Evolutionary conservation across 345 rosid genomes (phyloP), one percentile per base, ranked within the genome.

Genomic region (Murraya koenigii): DNA sequence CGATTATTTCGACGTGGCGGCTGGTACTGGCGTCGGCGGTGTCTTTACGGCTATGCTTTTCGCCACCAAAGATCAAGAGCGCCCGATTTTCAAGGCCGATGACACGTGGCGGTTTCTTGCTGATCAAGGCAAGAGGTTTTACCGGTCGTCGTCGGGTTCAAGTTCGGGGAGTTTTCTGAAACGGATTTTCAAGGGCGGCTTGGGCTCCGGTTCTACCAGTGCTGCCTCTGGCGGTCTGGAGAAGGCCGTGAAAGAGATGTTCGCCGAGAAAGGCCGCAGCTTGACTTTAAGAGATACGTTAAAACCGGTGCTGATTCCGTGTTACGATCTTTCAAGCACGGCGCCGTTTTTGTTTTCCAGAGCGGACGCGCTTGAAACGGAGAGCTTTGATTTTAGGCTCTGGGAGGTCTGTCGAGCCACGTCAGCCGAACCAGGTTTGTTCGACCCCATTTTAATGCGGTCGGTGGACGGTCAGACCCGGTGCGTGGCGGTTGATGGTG

Each of bases 361-460:
- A 41, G 99, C 99, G n/a, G 99, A 95, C 79, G 99, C 98, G 1
- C 81, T 95, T 5, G 98, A 95, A 83, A 93, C 97, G 1, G 97
- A 93, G 81, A 85, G 96, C 44, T 95, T 80, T 54, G 94, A 95
- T 77, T 95, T 95, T 81, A 87, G 88, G 30, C 90, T 95, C 1
- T 89, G 90, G 92, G 98, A 95, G 86, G 98, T 95, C 26, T 93
- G 99, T 77, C 88, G 93, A 65, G 99, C 95, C 39, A 95, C 99
- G 8, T 88, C 95, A n/a, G 97, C 99, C 4, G 94, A 93, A 54
- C 98, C 98, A 20, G 97, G 92, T 0, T 77, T 88, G 56, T 89
- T 88, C 74, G 90, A 90, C 17, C 98, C 99, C 13, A 83, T 92
- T 62, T 77, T 69, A 82, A 86, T 95, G 89, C 80, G 74, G 77